phyloP scores from a whole-genome alignment of 768 basidiomycete genomes.

The Cubamyces sp. region DNA sequence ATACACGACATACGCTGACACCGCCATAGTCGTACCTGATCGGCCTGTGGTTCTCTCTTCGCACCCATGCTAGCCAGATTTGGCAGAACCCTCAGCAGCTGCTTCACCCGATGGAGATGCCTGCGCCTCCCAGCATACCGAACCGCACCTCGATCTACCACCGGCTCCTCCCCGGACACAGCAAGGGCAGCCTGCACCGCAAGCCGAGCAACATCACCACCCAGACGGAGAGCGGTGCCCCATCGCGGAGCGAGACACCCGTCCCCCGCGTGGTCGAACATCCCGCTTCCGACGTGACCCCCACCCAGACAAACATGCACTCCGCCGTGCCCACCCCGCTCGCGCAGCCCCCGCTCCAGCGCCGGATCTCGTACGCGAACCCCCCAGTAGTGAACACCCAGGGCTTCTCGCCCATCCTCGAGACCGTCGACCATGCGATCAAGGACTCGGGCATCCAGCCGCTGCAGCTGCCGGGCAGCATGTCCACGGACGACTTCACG shows the following conservation, averaged over 20 bases:
- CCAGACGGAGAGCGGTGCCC: slow-evolving; percentile 33
- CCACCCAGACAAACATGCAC: slow-evolving; percentile 35
- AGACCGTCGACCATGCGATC: slow-evolving; percentile 78
- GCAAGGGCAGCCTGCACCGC: slow-evolving; percentile 37
- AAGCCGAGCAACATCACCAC: slow-evolving; percentile 50
- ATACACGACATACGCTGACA: neutral
- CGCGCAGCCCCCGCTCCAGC: slow-evolving; percentile 7
- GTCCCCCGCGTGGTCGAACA: slow-evolving; percentile 12
- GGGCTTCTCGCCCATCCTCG: slow-evolving; percentile 65
- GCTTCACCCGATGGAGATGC: slow-evolving; percentile 66
- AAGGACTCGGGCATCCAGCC: slow-evolving; percentile 57
- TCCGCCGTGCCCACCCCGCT: slow-evolving; percentile 20
- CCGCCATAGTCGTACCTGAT: slow-evolving; percentile 84
- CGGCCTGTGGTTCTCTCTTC: slow-evolving; percentile 97
- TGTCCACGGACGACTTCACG: slow-evolving; percentile 89
- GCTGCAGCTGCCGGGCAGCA: slow-evolving; percentile 60
- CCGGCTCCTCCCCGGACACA: slow-evolving; percentile 48
- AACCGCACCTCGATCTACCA: slow-evolving; percentile 70
- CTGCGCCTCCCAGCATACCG: slow-evolving; percentile 38
- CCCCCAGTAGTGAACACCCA: slow-evolving; percentile 36
- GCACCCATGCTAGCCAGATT: slow-evolving; percentile 97
- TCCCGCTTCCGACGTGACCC: neutral
- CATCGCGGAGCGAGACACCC: slow-evolving; percentile 47
- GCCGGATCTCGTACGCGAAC: slow-evolving; percentile 58
- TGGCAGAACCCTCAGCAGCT: slow-evolving; percentile 97